Conservation (phyloP, 148 eudicot genomes). For the Persicaria maculosa region DNA sequence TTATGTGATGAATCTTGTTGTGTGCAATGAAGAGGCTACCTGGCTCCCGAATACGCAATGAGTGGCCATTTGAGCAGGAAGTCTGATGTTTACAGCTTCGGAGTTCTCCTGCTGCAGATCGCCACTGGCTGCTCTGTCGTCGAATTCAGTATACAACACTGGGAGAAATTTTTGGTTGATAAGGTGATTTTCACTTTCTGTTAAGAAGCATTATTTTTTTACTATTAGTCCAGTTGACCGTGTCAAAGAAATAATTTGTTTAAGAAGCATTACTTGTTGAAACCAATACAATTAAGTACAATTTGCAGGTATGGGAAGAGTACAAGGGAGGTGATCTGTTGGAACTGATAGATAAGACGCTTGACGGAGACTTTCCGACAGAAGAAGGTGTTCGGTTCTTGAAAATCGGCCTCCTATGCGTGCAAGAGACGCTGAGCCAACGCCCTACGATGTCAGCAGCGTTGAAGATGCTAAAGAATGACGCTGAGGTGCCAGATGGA, state of each 20-base stretch:
- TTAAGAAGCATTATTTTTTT: too few species aligned
- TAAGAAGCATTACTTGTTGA: too few species aligned
- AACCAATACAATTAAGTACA: neutral
- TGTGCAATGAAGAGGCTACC: conserved; percentile 60
- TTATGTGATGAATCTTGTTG: neutral
- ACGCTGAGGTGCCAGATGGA: conserved; percentile 12
- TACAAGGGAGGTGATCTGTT: conserved; percentile 30
- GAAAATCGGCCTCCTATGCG: conserved; percentile 61
- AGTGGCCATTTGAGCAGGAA: conserved; percentile 72
- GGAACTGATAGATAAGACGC: conserved; percentile 39
- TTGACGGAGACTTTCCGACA: conserved; percentile 23
- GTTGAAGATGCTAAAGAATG: conserved; percentile 34
- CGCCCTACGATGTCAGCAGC: conserved; percentile 56
- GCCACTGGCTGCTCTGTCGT: conserved; percentile 30
- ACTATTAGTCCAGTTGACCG: too few species aligned
- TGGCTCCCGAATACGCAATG: conserved; percentile 89
- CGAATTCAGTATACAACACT: conserved; percentile 34
- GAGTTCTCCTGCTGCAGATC: conserved; percentile 67
- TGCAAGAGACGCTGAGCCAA: conserved; percentile 40
- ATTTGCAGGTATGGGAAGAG: conserved; percentile 55
- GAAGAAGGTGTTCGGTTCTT: conserved; percentile 42
- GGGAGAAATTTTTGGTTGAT: conserved; percentile 53
- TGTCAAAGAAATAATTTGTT: too few species aligned
- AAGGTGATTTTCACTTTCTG: conserved; percentile 32
- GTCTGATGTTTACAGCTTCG: conserved; percentile 95